These are phyloP conservation scores for Neurospora sp. DNA, from an alignment of 495 filamentous ascomycete species.

Conservation along the genomic window DNA sequence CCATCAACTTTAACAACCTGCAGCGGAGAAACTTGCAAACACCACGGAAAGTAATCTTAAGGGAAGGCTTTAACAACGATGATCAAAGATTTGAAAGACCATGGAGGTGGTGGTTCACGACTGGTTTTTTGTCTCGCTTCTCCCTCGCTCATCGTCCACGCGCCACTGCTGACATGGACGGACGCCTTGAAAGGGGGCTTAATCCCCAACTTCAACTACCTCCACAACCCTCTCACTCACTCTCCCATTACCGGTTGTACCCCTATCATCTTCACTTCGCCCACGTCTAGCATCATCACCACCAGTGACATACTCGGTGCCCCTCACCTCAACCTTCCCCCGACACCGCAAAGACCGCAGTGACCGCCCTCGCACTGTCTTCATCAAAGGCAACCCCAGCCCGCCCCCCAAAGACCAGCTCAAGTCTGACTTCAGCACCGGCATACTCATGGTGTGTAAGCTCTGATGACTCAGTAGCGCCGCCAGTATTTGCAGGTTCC, in stretches of 20 bases:
- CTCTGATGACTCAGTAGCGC: not conserved
- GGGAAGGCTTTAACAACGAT: not conserved
- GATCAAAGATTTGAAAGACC: not conserved
- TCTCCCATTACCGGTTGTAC: too few species aligned
- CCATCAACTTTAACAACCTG: not conserved
- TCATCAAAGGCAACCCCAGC: not conserved
- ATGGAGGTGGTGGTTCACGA: not conserved
- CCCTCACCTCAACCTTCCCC: too few species aligned
- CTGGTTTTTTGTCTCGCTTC: not conserved
- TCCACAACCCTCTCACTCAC: too few species aligned
- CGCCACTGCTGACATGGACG: too few species aligned
- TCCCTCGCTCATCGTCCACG: too few species aligned
- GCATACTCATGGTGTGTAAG: not conserved
- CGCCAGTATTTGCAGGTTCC: not conserved
- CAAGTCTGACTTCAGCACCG: not conserved
- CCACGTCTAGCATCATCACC: too few species aligned
- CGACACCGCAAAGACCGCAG: not conserved
- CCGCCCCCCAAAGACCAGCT: not conserved
- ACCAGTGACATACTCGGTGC: too few species aligned
- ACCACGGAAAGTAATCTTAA: not conserved
- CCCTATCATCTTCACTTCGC: too few species aligned
- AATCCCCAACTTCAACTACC: too few species aligned
- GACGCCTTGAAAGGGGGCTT: too few species aligned
- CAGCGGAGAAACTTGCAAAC: not conserved
- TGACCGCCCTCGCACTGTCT: not conserved